Conservation (phyloP, 768 basidiomycete species). For the Xerocomellus chrysenteron region DNA sequence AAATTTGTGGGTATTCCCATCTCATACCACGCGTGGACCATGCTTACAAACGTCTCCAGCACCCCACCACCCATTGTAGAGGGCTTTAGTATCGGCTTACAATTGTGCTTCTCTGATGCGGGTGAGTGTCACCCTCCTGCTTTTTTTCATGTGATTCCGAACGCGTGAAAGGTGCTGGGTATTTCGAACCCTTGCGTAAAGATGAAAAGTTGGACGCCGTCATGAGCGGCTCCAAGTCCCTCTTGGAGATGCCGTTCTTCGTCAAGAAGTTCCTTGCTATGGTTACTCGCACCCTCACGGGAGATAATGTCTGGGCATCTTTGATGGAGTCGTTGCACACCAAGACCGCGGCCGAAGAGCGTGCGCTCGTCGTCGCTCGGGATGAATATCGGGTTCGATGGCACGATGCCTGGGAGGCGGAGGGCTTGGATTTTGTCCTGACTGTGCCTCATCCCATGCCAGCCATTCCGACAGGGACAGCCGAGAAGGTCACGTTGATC, state of each 20-base stretch:
- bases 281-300: slow-evolving; percentile 32
- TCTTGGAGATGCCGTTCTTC: slow-evolving; percentile 30
- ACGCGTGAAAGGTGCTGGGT: slow-evolving; percentile 41
- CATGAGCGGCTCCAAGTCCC: slow-evolving; percentile 22
- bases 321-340: slow-evolving; percentile 35
- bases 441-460: slow-evolving; percentile 41
- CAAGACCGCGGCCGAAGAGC: slow-evolving; percentile 31
- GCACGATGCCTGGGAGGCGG: slow-evolving; percentile 39
- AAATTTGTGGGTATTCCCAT: slow-evolving; percentile 34
- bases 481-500: slow-evolving; percentile 35
- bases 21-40: neutral
- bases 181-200: slow-evolving; percentile 36
- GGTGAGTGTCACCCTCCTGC: slow-evolving; percentile 32
- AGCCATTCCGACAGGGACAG: slow-evolving; percentile 37
- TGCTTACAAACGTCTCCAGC: slow-evolving; percentile 19
- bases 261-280: slow-evolving; percentile 45
- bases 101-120: slow-evolving; percentile 56
- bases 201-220: slow-evolving; percentile 36
- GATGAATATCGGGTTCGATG: slow-evolving; percentile 25
- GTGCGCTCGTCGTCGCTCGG: slow-evolving; percentile 27
- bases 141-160: neutral
- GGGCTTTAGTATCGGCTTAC: slow-evolving; percentile 52
- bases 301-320: slow-evolving; percentile 29
- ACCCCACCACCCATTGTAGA: slow-evolving; percentile 48
- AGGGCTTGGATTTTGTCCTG: slow-evolving; percentile 42